These are phyloP conservation scores for Plasmodium coatneyi DNA, from an alignment of 169 alveolate genomes.

Conservation along the genomic window DNA sequence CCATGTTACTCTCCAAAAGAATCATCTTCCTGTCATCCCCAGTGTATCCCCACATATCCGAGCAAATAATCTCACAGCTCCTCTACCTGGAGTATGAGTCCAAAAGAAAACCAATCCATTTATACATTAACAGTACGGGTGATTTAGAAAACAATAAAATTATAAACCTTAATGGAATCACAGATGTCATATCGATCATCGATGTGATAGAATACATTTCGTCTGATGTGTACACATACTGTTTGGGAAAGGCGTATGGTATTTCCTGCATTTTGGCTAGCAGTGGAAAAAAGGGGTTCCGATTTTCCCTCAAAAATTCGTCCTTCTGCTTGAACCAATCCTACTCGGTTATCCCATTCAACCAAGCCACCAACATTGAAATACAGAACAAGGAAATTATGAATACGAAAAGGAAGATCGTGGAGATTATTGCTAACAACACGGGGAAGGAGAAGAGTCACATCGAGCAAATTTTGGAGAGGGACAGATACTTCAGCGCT, in stretches of 20 bases:
- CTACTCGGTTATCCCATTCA: slow-evolving; percentile 74
- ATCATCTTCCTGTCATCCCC: slow-evolving; percentile 81
- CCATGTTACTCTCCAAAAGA: slow-evolving; percentile 79
- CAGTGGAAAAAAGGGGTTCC: slow-evolving; percentile 81
- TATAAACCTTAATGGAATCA: slow-evolving; percentile 74
- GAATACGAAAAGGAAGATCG: slow-evolving; percentile 78
- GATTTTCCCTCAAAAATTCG: slow-evolving; percentile 81
- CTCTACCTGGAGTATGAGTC: slow-evolving; percentile 82
- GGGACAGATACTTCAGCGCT: slow-evolving; percentile 60
- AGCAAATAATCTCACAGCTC: slow-evolving; percentile 78
- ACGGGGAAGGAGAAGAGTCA: slow-evolving; percentile 71
- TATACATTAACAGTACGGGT: slow-evolving; percentile 80
- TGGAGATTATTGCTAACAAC: slow-evolving; percentile 74
- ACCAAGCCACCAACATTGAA: slow-evolving; percentile 82
- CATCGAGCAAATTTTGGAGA: slow-evolving; percentile 32
- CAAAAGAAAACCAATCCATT: slow-evolving; percentile 81
- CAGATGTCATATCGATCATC: slow-evolving; percentile 80
- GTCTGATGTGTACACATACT: slow-evolving; percentile 36
- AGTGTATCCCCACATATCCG: slow-evolving; percentile 80
- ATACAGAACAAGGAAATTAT: slow-evolving; percentile 80
- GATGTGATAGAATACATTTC: slow-evolving; percentile 81
- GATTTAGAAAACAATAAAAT: slow-evolving; percentile 74
- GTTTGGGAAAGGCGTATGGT: slow-evolving; percentile 81
- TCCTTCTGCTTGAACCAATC: slow-evolving; percentile 80
- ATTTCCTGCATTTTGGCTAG: slow-evolving; percentile 81